phyloP scores from a whole-genome alignment of 1,284 basidiomycete species.

The Melampsora medusae region DNA sequence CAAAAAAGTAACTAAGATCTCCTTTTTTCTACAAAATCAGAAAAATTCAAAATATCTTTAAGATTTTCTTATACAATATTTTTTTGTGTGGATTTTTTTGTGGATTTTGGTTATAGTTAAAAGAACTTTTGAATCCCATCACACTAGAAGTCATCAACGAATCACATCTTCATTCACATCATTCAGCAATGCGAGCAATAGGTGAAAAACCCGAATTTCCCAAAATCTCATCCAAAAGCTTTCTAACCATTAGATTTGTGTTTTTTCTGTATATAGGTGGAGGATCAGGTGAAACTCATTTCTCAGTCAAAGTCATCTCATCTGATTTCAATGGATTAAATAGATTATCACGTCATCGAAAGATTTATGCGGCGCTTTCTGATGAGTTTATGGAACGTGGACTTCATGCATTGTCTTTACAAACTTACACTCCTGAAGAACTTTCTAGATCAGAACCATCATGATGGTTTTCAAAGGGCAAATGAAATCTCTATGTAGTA shows the following conservation, averaged over 20 bases:
- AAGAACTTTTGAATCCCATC: slow-evolving; percentile 7
- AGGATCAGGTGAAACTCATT: slow-evolving; percentile 43
- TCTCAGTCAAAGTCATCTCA: slow-evolving; percentile 24
- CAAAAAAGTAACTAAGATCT: neutral
- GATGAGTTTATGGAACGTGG: slow-evolving; percentile 23
- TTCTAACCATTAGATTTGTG: neutral
- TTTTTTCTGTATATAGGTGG: slow-evolving; percentile 17
- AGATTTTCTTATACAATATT: no score
- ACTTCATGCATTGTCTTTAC: slow-evolving; percentile 34
- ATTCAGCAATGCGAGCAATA: slow-evolving; percentile 40
- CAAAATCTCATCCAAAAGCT: neutral
- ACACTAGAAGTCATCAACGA: slow-evolving; percentile 35
- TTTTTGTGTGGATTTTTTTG: neutral
- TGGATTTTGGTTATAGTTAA: slow-evolving; percentile 13
- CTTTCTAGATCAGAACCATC: no score
- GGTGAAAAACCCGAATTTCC: slow-evolving; percentile 16
- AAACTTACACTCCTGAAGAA: slow-evolving; percentile 41
- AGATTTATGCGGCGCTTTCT: slow-evolving; percentile 17
- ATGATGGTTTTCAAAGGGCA: no score
- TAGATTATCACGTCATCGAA: slow-evolving; percentile 29
- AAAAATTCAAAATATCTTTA: no score
- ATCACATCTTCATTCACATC: slow-evolving; percentile 39
- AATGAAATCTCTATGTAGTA: no score
- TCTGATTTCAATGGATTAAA: slow-evolving; percentile 18
- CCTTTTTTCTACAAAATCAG: neutral